Conservation (phyloP, 2,329 filamentous ascomycete genomes). For the Stagonosporopsis tanaceti region DNA sequence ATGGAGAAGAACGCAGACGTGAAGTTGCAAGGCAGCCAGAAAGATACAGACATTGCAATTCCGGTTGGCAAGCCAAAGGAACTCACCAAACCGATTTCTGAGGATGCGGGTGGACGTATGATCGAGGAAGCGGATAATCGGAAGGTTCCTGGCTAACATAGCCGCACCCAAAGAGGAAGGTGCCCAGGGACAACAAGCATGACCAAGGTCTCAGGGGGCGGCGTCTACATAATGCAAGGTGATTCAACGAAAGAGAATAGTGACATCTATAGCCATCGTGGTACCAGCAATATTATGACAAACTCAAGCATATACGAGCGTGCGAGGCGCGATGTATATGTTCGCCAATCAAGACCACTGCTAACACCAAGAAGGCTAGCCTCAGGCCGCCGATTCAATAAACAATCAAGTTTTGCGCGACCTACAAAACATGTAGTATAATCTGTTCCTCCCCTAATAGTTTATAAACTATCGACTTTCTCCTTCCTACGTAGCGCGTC, state of each 20-base stretch:
- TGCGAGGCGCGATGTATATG: neutral
- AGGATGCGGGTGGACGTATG: no score
- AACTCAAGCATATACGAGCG: neutral
- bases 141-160: neutral
- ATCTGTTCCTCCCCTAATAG: neutral
- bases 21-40: neutral
- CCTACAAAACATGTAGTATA: constrained; percentile 1
- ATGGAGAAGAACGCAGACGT: neutral
- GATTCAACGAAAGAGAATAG: neutral
- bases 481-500: neutral
- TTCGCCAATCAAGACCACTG: neutral
- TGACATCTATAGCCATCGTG: neutral
- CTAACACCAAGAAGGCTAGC: constrained; percentile 2
- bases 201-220: neutral
- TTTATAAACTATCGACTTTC: neutral
- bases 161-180: neutral
- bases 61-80: neutral
- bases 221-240: neutral
- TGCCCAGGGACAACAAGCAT: neutral
- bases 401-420: neutral
- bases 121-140: neutral
- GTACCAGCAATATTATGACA: neutral
- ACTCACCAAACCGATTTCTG: no score
- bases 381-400: constrained; percentile 3
- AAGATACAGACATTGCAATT: neutral